These are phyloP conservation scores for Nicotiana undulata DNA, from an alignment of 257 asterid species.

Conservation along the genomic window DNA sequence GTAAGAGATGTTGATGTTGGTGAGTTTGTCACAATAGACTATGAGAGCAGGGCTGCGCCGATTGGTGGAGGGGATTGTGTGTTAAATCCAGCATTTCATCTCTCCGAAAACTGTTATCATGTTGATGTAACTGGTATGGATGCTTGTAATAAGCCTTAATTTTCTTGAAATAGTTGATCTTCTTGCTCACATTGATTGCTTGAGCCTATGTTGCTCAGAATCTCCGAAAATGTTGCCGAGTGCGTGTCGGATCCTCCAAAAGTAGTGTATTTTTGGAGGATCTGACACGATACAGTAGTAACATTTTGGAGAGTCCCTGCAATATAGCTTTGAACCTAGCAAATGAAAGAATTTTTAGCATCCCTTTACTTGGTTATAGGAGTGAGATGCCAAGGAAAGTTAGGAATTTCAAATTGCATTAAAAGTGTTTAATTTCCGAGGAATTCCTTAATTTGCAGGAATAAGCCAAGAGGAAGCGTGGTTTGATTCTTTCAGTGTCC, in stretches of 20 bases:
- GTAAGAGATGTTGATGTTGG: conserved; percentile 15
- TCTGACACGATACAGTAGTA: too few species aligned
- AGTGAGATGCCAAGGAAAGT: neutral
- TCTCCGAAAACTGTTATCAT: conserved; percentile 18
- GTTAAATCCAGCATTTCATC: conserved; percentile 11
- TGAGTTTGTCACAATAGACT: conserved; percentile 25
- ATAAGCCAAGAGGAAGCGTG: conserved; percentile 61
- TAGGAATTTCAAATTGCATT: too few species aligned
- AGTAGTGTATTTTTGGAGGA: too few species aligned
- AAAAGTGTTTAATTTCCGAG: neutral
- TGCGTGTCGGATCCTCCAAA: too few species aligned
- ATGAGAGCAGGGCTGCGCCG: neutral
- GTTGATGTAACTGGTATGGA: conserved; percentile 28
- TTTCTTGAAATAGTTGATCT: neutral
- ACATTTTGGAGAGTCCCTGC: too few species aligned
- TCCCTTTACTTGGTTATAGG: neutral
- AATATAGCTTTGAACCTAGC: neutral
- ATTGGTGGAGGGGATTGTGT: neutral
- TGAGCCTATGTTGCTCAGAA: neutral
- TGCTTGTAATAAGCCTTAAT: neutral
- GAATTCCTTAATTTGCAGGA: conserved; percentile 22
- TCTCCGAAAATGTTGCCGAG: too few species aligned
- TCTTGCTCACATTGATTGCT: neutral
- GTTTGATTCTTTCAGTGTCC: conserved; percentile 64
- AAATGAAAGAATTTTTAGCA: neutral